Evolutionary conservation across 176 grass and related monocot species (phyloP).

Genomic region (Phoenix dactylifera): DNA sequence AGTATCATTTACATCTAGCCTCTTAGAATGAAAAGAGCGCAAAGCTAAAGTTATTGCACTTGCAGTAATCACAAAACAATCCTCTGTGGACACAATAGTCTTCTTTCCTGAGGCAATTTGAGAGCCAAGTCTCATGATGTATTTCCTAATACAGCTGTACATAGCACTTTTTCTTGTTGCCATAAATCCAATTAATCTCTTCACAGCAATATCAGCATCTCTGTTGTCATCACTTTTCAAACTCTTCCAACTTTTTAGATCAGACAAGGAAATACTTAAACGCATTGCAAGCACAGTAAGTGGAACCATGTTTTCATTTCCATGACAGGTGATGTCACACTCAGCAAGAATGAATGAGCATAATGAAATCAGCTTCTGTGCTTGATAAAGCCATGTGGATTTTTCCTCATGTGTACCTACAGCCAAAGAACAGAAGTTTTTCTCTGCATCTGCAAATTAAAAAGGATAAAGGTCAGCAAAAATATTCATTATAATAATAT

Average conservation of each 20-base stretch:
- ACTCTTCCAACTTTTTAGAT: slow-evolving; percentile 71
- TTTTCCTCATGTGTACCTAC: slow-evolving; percentile 55
- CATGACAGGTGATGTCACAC: slow-evolving; percentile 43
- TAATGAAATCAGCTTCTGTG: slow-evolving; percentile 69
- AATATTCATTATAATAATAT: no score
- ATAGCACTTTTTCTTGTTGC: slow-evolving; percentile 35
- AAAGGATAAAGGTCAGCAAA: slow-evolving; percentile 15
- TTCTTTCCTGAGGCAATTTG: slow-evolving; percentile 30
- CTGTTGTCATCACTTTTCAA: slow-evolving; percentile 34
- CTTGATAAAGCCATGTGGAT: slow-evolving; percentile 82
- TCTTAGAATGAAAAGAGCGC: slow-evolving; percentile 74
- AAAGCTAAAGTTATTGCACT: slow-evolving; percentile 77
- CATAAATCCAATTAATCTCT: slow-evolving; percentile 68
- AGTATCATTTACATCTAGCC: slow-evolving; percentile 10
- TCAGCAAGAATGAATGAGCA: slow-evolving; percentile 69
- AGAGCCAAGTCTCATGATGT: slow-evolving; percentile 39
- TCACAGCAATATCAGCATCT: slow-evolving; percentile 42
- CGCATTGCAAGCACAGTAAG: slow-evolving; percentile 63
- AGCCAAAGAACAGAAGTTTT: slow-evolving; percentile 71
- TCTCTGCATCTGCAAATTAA: slow-evolving; percentile 48
- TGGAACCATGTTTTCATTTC: slow-evolving; percentile 37
- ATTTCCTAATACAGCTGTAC: slow-evolving; percentile 71
- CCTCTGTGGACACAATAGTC: slow-evolving; percentile 37
- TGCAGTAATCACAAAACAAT: slow-evolving; percentile 62
- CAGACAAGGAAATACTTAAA: slow-evolving; percentile 73